Base-by-base conservation (phyloP, 2,329 filamentous ascomycete species). In the Lojkania enalia region DNA sequence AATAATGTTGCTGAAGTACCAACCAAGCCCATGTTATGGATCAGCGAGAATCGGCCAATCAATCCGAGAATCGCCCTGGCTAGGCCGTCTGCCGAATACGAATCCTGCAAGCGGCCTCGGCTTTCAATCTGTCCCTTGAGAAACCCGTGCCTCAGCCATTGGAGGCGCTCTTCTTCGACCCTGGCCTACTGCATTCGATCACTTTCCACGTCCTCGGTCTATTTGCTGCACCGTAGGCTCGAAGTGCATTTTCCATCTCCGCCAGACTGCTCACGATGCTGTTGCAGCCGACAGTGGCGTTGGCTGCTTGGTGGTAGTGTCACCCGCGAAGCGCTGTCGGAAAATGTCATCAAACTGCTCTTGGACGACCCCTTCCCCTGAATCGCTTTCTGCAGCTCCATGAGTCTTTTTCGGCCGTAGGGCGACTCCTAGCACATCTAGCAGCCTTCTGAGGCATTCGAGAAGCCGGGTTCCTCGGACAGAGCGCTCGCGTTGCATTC, bases 271-370 rank as follows among this genome's bases (percentile, higher is more conserved):
- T 83, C 60, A 79, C 80, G 55, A 86, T 81, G 2, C 83, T 83
- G 59, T 86, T 83, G 58, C 81, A 84, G 14, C 80, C 83, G 45
- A 86, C 73, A 0, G 82, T 75, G 1, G 73, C 68, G 51, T 70
- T 70, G 4, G 73, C 72, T 13, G n/a, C n/a, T 65, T 48, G 0
- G 64, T 73, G 0, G 55, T 62, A 0, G 61, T 71, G 2, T 75
- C 74, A 55, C 80, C 77, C 1, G 61, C 47, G 46, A 80, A 74
- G 12, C 43, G 47, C 20, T 72, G 44, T 19, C 44, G 30, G 14
- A 60, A 20, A 2, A 40, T 46, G 5, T 52, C 58, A 36, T 48
- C 39, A 9, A 36, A 30, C 3, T 42, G 35, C 16, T 58, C 52
- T 12, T 56, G 48, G 2, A 57, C 48, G 3, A 39, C 33, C 3